Evolutionary conservation across 2,329 filamentous ascomycete species (phyloP).

Genomic region (Simplicillium sp.): DNA sequence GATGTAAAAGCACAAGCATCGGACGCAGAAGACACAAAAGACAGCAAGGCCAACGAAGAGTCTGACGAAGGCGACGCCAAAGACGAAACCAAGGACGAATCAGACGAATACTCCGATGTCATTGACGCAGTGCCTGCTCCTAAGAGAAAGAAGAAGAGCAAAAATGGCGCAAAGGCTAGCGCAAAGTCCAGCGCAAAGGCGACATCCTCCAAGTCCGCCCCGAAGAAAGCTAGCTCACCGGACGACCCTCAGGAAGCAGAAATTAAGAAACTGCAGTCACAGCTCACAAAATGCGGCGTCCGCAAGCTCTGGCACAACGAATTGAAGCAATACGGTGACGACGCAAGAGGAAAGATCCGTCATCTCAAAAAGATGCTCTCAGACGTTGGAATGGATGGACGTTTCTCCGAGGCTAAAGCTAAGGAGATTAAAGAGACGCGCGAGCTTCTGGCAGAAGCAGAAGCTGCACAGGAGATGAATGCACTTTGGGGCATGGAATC

Average conservation of each 20-base stretch:
- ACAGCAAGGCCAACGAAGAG: background rate
- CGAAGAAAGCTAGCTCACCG: conserved; percentile 31
- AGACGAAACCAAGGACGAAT: conserved; percentile 13
- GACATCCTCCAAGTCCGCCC: conserved; percentile 22
- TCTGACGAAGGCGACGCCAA: conserved; percentile 5
- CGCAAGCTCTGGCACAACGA: conserved; percentile 87
- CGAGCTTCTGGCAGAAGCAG: conserved; percentile 76
- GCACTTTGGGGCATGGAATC: conserved; percentile 59
- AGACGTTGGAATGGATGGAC: conserved; percentile 79
- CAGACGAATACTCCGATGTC: conserved; percentile 40
- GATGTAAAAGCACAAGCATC: background rate
- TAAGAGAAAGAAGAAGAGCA: conserved; percentile 45
- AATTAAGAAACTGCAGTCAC: conserved; percentile 80
- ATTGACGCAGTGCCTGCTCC: conserved; percentile 61
- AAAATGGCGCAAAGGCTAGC: conserved; percentile 14
- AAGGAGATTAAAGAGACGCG: conserved; percentile 78
- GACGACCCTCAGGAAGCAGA: conserved; percentile 61
- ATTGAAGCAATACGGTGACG: conserved; percentile 63
- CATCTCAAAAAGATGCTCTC: conserved; percentile 72
- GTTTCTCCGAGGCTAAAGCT: conserved; percentile 78
- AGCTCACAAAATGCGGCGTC: conserved; percentile 82
- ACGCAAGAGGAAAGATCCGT: conserved; percentile 67
- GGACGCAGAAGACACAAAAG: background rate
- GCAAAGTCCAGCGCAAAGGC: conserved; percentile 4
- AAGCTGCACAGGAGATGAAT: conserved; percentile 75